Conservation (phyloP, 495 filamentous ascomycete species). For the Aspergillus conjunctus region DNA sequence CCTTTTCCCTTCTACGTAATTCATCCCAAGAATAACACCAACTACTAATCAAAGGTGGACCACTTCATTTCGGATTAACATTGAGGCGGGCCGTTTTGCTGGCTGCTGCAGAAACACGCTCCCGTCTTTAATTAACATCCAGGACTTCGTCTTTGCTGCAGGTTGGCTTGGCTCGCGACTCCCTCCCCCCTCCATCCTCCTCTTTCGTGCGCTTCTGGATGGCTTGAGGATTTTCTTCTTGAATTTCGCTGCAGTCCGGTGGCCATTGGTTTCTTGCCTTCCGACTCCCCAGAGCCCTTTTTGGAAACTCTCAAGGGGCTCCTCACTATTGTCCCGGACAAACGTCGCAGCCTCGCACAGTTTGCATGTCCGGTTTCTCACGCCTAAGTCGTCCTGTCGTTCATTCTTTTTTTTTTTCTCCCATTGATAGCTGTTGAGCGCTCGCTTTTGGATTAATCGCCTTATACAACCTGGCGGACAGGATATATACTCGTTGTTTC, state of each 20-base stretch:
- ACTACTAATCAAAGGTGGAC: slow-evolving; percentile 13
- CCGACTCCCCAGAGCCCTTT: not conserved
- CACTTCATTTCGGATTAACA: slow-evolving; percentile 31
- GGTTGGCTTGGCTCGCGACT: slow-evolving; percentile 18
- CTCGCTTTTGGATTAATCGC: not conserved
- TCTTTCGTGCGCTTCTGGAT: slow-evolving; percentile 17
- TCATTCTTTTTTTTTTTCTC: slow-evolving; percentile 16
- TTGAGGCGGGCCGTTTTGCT: slow-evolving; percentile 24
- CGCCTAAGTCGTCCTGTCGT: slow-evolving; percentile 20
- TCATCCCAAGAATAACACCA: not conserved
- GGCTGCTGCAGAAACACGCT: slow-evolving; percentile 1
- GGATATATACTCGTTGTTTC: slow-evolving; percentile 19
- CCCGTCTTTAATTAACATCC: slow-evolving; percentile 1
- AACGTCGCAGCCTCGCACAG: slow-evolving; percentile 14
- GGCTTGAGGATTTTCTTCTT: slow-evolving; percentile 18
- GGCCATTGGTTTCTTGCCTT: slow-evolving; percentile 23
- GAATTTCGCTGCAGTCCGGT: slow-evolving; percentile 21
- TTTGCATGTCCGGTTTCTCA: slow-evolving; percentile 14
- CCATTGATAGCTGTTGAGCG: slow-evolving; percentile 11
- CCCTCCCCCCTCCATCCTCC: slow-evolving; percentile 10
- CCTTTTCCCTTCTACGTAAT: not conserved
- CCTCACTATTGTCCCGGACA: slow-evolving; percentile 9
- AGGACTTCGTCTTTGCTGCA: slow-evolving; percentile 5
- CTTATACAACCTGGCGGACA: slow-evolving; percentile 1
- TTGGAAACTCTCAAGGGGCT: slow-evolving; percentile 16